These are phyloP conservation scores for Plantago major DNA, from an alignment of 257 asterid species.

Conservation along the genomic window DNA sequence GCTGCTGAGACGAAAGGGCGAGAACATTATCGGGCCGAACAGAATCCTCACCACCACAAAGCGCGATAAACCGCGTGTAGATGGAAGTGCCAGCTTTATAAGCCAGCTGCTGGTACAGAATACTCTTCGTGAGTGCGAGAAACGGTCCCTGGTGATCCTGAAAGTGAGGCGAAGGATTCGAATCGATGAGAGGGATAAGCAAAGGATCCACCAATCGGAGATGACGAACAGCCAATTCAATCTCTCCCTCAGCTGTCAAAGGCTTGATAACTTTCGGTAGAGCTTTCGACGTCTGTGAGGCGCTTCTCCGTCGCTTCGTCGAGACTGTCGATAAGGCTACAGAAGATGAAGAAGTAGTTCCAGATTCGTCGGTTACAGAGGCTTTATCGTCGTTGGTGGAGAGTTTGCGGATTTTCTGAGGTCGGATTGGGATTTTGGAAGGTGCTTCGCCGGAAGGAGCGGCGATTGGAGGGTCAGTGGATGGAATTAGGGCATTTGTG, in stretches of 20 bases:
- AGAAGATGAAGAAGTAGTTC: slow-evolving; percentile 28
- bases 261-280: slow-evolving; percentile 66
- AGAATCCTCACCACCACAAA: slow-evolving; percentile 66
- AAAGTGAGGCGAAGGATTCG: slow-evolving; percentile 54
- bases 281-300: slow-evolving; percentile 43
- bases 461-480: not conserved
- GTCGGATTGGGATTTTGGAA: slow-evolving; percentile 93
- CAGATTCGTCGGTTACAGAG: slow-evolving; percentile 27
- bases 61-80: slow-evolving; percentile 68
- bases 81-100: slow-evolving; percentile 79
- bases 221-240: slow-evolving; percentile 55
- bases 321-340: slow-evolving; percentile 26
- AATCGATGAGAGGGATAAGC: slow-evolving; percentile 53
- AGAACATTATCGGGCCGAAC: slow-evolving; percentile 71
- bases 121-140: slow-evolving; percentile 70
- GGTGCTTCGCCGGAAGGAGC: slow-evolving; percentile 47
- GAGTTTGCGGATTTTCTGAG: slow-evolving; percentile 84
- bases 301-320: slow-evolving; percentile 51
- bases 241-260: slow-evolving; percentile 57
- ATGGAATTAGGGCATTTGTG: slow-evolving; percentile 27
- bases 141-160: slow-evolving; percentile 62
- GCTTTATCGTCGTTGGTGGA: slow-evolving; percentile 21
- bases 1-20: slow-evolving; percentile 68
- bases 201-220: slow-evolving; percentile 67
- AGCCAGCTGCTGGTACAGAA: slow-evolving; percentile 86